Percentiles rank a stretch among this genome's conserved stretches.
phyloP scores from a whole-genome alignment of 352 stramenopile genomes.

The Globisporangium recalcitrans region DNA sequence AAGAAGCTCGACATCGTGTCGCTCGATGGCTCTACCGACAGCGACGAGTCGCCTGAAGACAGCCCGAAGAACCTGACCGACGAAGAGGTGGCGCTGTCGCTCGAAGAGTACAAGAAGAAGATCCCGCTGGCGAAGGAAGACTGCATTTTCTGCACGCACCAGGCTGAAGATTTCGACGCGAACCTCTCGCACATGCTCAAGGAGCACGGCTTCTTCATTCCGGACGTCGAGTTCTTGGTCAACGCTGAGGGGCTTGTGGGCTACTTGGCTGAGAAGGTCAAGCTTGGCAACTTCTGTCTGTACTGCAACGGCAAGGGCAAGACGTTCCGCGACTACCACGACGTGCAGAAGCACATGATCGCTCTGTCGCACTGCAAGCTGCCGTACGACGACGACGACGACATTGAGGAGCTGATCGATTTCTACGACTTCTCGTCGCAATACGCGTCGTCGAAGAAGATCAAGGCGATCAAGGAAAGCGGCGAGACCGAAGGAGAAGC shows the following conservation, averaged over 20 bases:
- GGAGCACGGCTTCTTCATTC: conserved; percentile 94
- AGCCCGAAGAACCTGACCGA: conserved; percentile 32
- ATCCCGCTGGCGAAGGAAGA: conserved; percentile 70
- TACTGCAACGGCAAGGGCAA: conserved; percentile 93
- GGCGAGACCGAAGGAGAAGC: conserved; percentile 32
- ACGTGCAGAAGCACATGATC: conserved; percentile 94
- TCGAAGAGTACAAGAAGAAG: conserved; percentile 75
- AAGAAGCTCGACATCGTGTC: conserved; percentile 55
- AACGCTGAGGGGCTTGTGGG: conserved; percentile 88
- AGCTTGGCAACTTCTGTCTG: conserved; percentile 92
- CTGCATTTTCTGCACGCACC: conserved; percentile 80
- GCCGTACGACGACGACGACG: conserved; percentile 85
- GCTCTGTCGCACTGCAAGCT: conserved; percentile 90
- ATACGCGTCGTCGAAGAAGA: conserved; percentile 40
- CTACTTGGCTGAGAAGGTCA: conserved; percentile 96
- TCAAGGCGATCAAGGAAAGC: conserved; percentile 18
- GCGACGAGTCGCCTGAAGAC: conserved; percentile 16
- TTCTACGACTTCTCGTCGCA: conserved; percentile 91
- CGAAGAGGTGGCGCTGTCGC: conserved; percentile 51
- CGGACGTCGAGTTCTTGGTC: conserved; percentile 89
- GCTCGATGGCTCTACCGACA: conserved; percentile 21
- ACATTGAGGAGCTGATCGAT: conserved; percentile 85
- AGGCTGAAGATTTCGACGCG: conserved; percentile 54
- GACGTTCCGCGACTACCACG: conserved; percentile 84
- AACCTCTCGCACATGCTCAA: conserved; percentile 90